Conservation (phyloP, 176 grass and related monocot genomes). For the Carex pumila region DNA sequence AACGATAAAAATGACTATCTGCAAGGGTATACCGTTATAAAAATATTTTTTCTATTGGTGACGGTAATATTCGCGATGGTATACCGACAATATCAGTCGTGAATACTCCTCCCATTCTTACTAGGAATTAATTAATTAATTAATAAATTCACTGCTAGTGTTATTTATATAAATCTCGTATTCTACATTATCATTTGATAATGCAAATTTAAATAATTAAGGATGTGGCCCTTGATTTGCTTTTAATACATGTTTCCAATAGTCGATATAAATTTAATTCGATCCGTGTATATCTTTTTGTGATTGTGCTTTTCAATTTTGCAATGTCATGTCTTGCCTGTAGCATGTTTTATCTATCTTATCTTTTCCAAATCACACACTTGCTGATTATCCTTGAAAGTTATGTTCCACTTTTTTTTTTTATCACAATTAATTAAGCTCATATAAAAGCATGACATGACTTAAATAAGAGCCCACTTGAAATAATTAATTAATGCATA, state of each 20-base stretch:
- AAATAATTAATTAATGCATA: conserved; percentile 6
- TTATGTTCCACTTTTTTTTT: conserved; percentile 7
- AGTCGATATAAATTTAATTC: background rate
- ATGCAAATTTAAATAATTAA: too few relatives aligned
- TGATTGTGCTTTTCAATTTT: background rate
- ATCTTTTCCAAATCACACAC: background rate
- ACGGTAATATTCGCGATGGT: too few relatives aligned
- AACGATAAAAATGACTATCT: too few relatives aligned
- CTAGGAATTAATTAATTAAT: too few relatives aligned
- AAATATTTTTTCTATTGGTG: too few relatives aligned
- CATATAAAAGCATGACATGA: conserved; percentile 10
- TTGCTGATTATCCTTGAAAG: background rate
- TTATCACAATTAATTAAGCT: conserved; percentile 3
- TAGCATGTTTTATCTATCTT: background rate
- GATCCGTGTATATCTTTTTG: background rate
- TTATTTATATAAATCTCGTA: too few relatives aligned
- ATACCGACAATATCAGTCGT: too few relatives aligned
- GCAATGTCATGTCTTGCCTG: background rate
- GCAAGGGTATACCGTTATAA: too few relatives aligned
- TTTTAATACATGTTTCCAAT: background rate
- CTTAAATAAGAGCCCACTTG: conserved; percentile 6
- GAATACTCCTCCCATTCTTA: too few relatives aligned
- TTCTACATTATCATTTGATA: too few relatives aligned
- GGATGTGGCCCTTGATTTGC: background rate
- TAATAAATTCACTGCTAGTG: too few relatives aligned